These are phyloP conservation scores for Lipomyces starkeyi DNA, from an alignment of 805 yeast species.

Conservation along the genomic window DNA sequence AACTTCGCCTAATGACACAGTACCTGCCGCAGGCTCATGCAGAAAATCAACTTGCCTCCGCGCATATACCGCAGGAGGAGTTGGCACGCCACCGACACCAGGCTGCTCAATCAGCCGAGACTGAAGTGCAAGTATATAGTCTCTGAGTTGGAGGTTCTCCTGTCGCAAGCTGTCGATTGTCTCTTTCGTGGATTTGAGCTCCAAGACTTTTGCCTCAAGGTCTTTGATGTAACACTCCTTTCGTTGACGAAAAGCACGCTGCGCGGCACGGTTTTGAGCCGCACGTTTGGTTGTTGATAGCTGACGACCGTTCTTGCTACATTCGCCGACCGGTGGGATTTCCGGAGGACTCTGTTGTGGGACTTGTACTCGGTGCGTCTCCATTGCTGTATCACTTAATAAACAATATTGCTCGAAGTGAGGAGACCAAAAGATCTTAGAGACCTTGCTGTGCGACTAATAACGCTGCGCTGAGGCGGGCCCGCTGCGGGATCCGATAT, in stretches of 20 bases:
- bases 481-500: not conserved
- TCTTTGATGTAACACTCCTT: conserved; percentile 82
- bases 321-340: conserved; percentile 35
- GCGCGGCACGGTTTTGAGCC: conserved; percentile 90
- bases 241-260: conserved; percentile 85
- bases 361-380: not conserved
- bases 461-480: not conserved
- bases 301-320: conserved; percentile 48
- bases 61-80: conserved; percentile 49
- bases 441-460: not conserved
- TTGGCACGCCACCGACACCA: conserved; percentile 48
- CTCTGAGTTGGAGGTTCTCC: conserved; percentile 75
- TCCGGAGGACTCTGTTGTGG: not conserved
- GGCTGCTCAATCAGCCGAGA: conserved; percentile 64
- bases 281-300: conserved; percentile 80
- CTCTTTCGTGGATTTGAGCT: conserved; percentile 65
- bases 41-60: conserved; percentile 32
- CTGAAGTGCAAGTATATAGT: conserved; percentile 73
- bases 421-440: not conserved
- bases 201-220: conserved; percentile 71
- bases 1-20: conserved; percentile 16
- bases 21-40: conserved; percentile 17
- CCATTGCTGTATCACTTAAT: not conserved
- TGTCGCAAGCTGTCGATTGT: conserved; percentile 68
- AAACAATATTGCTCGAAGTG: not conserved